A percentile compares a stretch with the other conserved stretches of the same genome.
phyloP scores from a whole-genome alignment of 805 yeast genomes.

The Ogataea kodamae region DNA sequence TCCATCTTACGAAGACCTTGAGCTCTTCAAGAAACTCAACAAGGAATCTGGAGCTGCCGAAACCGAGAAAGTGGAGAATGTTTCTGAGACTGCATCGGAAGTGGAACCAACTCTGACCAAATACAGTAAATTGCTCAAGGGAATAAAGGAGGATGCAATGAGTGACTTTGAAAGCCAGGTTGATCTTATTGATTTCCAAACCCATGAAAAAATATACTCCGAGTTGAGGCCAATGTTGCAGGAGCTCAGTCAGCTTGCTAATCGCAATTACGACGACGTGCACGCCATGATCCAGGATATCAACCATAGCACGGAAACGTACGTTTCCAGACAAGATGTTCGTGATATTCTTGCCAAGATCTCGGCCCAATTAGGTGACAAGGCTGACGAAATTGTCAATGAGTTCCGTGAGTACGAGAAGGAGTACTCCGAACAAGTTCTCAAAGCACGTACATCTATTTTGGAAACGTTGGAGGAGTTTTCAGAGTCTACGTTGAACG shows the following conservation, averaged over 20 bases:
- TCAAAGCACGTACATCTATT: conserved; percentile 38
- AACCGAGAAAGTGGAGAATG: conserved; percentile 11
- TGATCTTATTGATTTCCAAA: conserved; percentile 26
- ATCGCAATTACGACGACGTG: conserved; percentile 28
- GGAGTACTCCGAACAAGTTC: conserved; percentile 32
- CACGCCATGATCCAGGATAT: conserved; percentile 27
- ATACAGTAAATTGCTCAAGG: conserved; percentile 32
- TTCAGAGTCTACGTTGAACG: conserved; percentile 62
- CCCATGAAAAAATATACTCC: conserved; percentile 29
- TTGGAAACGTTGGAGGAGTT: conserved; percentile 72
- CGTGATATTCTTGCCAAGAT: conserved; percentile 40
- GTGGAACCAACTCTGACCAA: conserved; percentile 25
- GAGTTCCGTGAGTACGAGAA: conserved; percentile 31
- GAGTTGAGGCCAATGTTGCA: conserved; percentile 35
- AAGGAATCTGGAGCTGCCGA: conserved; percentile 13
- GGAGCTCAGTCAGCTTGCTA: conserved; percentile 29
- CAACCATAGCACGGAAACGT: conserved; percentile 24
- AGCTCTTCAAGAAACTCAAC: conserved; percentile 21
- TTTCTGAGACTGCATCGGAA: conserved; percentile 12
- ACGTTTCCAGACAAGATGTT: conserved; percentile 44
- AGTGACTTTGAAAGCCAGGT: conserved; percentile 39
- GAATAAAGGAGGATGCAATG: conserved; percentile 37
- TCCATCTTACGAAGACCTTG: conserved; percentile 25
- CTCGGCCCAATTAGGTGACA: conserved; percentile 28
- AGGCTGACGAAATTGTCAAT: conserved; percentile 33